Evolutionary conservation across 1,284 basidiomycete genomes (phyloP), one percentile per base, ranked within the genome.

Genomic region (Ceraceosorus guamensis): DNA sequence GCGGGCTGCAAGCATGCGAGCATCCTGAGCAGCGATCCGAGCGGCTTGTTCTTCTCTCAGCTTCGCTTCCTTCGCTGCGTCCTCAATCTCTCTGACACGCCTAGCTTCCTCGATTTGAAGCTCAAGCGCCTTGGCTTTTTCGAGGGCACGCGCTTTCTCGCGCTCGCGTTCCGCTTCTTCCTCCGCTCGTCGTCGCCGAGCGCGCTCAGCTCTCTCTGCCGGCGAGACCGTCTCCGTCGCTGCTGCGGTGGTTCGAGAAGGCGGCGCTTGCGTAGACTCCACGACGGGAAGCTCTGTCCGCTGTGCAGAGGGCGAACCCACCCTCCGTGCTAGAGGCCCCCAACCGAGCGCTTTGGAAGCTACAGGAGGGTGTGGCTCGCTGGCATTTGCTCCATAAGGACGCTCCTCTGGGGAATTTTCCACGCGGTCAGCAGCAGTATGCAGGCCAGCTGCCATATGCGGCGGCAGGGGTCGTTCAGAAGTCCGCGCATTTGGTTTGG

Each of bases 91-190:
- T 2, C 32, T 47, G 11, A 43, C n/a, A 10, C 46, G 43, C 33
- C 48, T 39, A 16, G 47, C 56, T 14, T 33, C 69, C 39, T 61
- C 59, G 47, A 71, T 51, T 49, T 63, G 61, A 53, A 70, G 62
- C 50, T 73, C 71, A 16, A 73, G 63, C 1, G 67, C 70, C 6
- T 64, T 55, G 5, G 73, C 73, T 45, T 73, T 72, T 41, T 63
- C 62, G 30, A 65, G 60, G 34, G 73, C 73, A 33, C 73, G 65
- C 50, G 73, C 67, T 13, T 61, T 67, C 55, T 74, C 63, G 3
- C 63, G 65, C 39, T 63, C 53, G 41, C 71, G 60, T 11, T 56
- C 58, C 11, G 55, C 58, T 54, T 74, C 71, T 44, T 74, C 71
- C 44, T 74, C 70, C 39, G 73, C 60, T 14, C 71, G 65, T 32